Base-by-base conservation (phyloP, 148 eudicot genomes). In the Chenopodium formosanum region DNA sequence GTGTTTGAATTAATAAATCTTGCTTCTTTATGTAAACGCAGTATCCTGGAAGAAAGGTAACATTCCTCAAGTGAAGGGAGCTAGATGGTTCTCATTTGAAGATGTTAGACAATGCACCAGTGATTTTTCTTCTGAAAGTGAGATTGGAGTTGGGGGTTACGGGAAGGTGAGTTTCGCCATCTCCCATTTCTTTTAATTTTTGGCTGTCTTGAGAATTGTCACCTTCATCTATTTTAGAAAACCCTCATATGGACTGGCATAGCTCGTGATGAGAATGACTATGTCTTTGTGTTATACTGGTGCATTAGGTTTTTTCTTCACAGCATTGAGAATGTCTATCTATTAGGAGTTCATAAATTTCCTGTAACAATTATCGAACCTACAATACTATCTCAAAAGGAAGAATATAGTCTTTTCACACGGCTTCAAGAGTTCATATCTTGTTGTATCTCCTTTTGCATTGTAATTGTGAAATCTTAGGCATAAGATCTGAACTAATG, bases 71-170 rank as follows among this genome's bases (percentile, higher is more conserved):
- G 62, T 92, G 78, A 89, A 86, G 81, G 95, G 95, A 82, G 89
- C 90, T 47, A 90, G 78, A 81, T 89, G 89, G 87, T 84, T 88
- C 85, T 83, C 91, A 25, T 92, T 89, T 84, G 95, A 90, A 86
- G 95, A 92, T 44, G 83, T 92, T 46, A 76, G 79, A 63, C 82
- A 87, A 79, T 85, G 82, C 76, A 90, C 93, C 9, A 67, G 86
- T 81, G 78, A 82, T 81, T 92, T 92, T 79, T 89, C 91, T 58
- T 85, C 83, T 81, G 87, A 63, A 72, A 88, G 86, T 48, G 78
- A 85, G 84, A 90, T 92, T 80, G 95, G 95, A 77, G 77, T 67
- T 77, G 95, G 95, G 67, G 95, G 95, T 46, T 92, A 90, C 50
- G 95, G 95, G 76, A 92, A 89, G 95, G 95, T 92, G 70, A 14